Conservation (phyloP, 2,329 filamentous ascomycete genomes). For the Lecanicillium sp. region DNA sequence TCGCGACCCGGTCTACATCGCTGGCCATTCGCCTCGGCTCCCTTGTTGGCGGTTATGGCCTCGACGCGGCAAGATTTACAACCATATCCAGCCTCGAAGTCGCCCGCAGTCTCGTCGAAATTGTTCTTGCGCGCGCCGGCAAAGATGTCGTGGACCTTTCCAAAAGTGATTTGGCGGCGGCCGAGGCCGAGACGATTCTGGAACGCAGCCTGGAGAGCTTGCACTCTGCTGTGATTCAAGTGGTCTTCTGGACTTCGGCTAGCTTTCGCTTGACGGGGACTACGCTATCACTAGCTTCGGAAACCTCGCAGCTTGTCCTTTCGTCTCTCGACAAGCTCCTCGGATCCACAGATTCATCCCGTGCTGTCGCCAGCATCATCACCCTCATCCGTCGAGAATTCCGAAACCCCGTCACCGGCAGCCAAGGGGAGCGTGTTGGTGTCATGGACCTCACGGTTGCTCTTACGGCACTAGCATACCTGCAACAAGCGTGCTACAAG, state of each 20-base stretch:
- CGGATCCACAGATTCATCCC: conserved; percentile 61
- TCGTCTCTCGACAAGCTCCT: conserved; percentile 56
- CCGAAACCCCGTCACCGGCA: conserved; percentile 52
- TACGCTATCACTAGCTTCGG: conserved; percentile 45
- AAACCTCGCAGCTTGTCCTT: conserved; percentile 50
- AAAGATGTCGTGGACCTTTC: conserved; percentile 39
- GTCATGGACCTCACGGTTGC: conserved; percentile 55
- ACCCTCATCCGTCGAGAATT: conserved; percentile 57
- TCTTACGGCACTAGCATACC: conserved; percentile 51
- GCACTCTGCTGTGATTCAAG: conserved; percentile 48
- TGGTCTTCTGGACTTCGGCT: conserved; percentile 54
- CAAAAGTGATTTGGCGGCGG: conserved; percentile 36
- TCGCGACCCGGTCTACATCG: conserved; percentile 52
- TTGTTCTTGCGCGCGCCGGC: conserved; percentile 44
- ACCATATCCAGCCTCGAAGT: conserved; percentile 51
- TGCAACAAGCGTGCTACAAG: conserved; percentile 50
- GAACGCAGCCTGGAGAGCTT: conserved; percentile 49
- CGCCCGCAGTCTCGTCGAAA: conserved; percentile 46
- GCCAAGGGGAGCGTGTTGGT: conserved; percentile 50
- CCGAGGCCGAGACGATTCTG: conserved; percentile 48
- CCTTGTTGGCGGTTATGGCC: conserved; percentile 41
- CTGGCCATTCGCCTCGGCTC: conserved; percentile 47
- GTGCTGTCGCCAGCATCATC: conserved; percentile 60
- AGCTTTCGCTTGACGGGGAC: conserved; percentile 52
- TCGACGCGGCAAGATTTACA: conserved; percentile 47